Evolutionary conservation across 306 rosid genomes (phyloP), one percentile per base, ranked within the genome.

Genomic region (Trifolium pratense): DNA sequence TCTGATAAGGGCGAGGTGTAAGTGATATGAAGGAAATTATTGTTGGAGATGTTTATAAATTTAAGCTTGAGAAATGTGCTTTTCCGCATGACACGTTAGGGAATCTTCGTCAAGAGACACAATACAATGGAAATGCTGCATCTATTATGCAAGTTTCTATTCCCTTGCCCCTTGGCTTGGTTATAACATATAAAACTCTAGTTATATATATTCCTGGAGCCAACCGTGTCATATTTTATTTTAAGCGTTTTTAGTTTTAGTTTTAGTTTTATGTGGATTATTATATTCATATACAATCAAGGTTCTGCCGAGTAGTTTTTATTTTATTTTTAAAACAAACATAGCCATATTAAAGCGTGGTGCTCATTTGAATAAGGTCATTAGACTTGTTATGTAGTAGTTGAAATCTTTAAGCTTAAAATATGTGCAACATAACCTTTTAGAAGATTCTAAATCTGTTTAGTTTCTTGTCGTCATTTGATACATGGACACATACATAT

Each of bases 1-100:
- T 91, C 97, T 78, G 93, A 93, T 49, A 80, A 68, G 76, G 97
- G 92, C 84, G 96, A 93, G 96, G 96, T 89, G 98, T 91, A 91
- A 93, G 98, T 93, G 90, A 83, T 74, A 75, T 80, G 80, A 84
- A 85, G 91, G 85, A 81, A 80, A 86, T 80, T 70, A 77, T 87
- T 70, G 77, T 71, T 84, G 94, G 89, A 87, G 93, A 84, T 84
- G 66, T 83, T 87, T 78, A 71, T 88, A 78, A 60, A 80, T 87
- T 64, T 88, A 77, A 79, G 78, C 85, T 82, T 81, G 86, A 80
- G 79, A 81, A 81, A 80, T 82, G 86, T 86, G 85, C 90, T 85
- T 85, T 75, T 85, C 94, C 82, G 42, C 93, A 79, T 81, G 84
- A 75, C 91, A 87, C 84, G 71, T 81, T 73, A 68, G 88, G 88